These are phyloP conservation scores for Termitomyces sp. DNA, from an alignment of 768 basidiomycete genomes.

Conservation along the genomic window DNA sequence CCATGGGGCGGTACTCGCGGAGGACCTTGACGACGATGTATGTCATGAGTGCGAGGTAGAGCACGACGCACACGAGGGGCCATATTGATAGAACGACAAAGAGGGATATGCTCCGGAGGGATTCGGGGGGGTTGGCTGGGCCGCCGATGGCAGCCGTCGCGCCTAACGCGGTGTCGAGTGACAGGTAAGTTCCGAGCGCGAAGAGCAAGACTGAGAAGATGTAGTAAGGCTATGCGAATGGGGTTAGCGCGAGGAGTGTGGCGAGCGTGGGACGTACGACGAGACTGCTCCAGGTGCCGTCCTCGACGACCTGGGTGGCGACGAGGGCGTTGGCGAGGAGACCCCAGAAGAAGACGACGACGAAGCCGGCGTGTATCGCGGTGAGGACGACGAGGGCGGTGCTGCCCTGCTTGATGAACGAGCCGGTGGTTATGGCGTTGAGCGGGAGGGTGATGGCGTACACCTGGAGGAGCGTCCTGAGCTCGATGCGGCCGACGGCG, in stretches of 20 bases:
- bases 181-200: conserved; percentile 73
- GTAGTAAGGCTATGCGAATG: conserved; percentile 48
- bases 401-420: conserved; percentile 73
- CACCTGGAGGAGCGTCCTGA: conserved; percentile 56
- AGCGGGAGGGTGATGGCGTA: conserved; percentile 72
- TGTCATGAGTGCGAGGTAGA: conserved; percentile 72
- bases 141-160: conserved; percentile 55
- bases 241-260: background rate
- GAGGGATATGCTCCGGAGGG: conserved; percentile 62
- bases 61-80: conserved; percentile 46
- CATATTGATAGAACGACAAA: conserved; percentile 80
- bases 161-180: conserved; percentile 73
- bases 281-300: conserved; percentile 69
- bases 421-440: conserved; percentile 77
- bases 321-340: conserved; percentile 73
- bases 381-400: conserved; percentile 62
- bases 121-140: conserved; percentile 46
- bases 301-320: conserved; percentile 89
- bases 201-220: conserved; percentile 56
- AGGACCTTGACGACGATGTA: conserved; percentile 75
- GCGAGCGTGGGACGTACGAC: conserved; percentile 34
- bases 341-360: conserved; percentile 76
- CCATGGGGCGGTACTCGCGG: conserved; percentile 73
- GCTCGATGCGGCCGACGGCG: conserved; percentile 84
- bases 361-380: conserved; percentile 73